A percentile compares a stretch with the other conserved stretches of the same genome.
Conservation (phyloP, 2,329 filamentous ascomycete species). For the Claviceps fusiformis region DNA sequence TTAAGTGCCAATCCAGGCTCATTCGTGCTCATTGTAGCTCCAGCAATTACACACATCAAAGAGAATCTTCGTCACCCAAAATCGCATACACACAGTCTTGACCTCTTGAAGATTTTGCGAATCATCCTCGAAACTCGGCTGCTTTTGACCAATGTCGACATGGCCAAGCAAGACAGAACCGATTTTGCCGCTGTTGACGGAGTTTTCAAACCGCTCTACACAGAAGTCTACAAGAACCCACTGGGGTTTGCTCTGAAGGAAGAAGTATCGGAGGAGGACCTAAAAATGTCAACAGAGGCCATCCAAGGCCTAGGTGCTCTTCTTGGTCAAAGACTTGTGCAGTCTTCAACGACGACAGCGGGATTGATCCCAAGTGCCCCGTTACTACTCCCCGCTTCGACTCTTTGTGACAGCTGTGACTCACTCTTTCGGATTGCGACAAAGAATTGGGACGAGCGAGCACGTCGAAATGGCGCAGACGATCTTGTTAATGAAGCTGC, state of each 20-base stretch:
- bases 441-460: constrained; percentile 10
- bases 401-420: constrained; percentile 25
- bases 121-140: constrained; percentile 35
- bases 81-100: constrained; percentile 34
- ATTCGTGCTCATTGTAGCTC: constrained; percentile 34
- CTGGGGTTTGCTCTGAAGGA: constrained; percentile 18
- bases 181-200: constrained; percentile 23
- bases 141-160: constrained; percentile 21
- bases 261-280: constrained; percentile 22
- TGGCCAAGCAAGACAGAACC: constrained; percentile 22
- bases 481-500: constrained; percentile 28
- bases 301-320: constrained; percentile 33
- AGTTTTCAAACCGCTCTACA: constrained; percentile 28
- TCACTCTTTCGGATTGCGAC: constrained; percentile 18
- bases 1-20: constrained; percentile 32
- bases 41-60: constrained; percentile 34
- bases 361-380: constrained; percentile 2
- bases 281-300: constrained; percentile 28
- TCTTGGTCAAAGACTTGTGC: constrained; percentile 22
- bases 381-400: constrained; percentile 20
- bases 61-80: constrained; percentile 37
- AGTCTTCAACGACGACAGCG: background rate
- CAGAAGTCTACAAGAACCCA: constrained; percentile 27
- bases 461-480: constrained; percentile 15
- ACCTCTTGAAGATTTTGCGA: constrained; percentile 37